Percentiles rank a stretch among this genome's conserved stretches.
Evolutionary conservation across 768 basidiomycete genomes (phyloP).

Genomic region (Suillus sp.): DNA sequence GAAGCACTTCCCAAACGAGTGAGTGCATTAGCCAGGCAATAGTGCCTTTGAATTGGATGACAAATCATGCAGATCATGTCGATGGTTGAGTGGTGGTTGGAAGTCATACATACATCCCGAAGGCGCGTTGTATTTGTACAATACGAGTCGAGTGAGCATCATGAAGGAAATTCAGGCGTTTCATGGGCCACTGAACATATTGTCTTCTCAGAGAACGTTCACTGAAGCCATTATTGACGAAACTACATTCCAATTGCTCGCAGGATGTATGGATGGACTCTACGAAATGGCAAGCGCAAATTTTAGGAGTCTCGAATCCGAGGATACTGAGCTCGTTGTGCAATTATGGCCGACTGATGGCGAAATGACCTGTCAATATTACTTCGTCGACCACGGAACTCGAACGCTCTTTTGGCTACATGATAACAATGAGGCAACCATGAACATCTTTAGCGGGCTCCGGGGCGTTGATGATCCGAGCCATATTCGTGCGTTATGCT

Average conservation of each 20-base stretch:
- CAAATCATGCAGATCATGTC: not conserved
- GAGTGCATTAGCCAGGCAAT: not conserved
- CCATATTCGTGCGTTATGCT: constrained; percentile 9
- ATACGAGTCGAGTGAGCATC: not conserved
- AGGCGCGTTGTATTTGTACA: constrained; percentile 1
- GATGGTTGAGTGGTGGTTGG: not conserved
- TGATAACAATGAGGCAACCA: not conserved
- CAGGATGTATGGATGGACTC: not conserved
- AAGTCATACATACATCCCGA: not conserved
- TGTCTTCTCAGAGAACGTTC: not conserved
- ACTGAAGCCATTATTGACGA: not conserved
- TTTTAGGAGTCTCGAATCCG: not conserved
- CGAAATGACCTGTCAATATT: constrained; percentile 8
- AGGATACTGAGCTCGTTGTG: not conserved
- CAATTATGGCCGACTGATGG: not conserved
- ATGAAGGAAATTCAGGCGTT: not conserved
- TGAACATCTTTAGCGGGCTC: constrained; percentile 4
- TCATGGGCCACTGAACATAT: not conserved
- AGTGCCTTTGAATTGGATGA: not conserved
- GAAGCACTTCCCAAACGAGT: not conserved
- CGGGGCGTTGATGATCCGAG: not conserved
- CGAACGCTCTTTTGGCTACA: constrained; percentile 11
- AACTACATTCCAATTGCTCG: not conserved
- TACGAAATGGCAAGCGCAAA: not conserved
- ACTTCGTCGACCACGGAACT: constrained; percentile 10